A percentile compares a stretch with the other conserved stretches of the same genome.
These are phyloP conservation scores for Austroboletus niveus DNA, from an alignment of 1,284 basidiomycete genomes.

Conservation along the genomic window DNA sequence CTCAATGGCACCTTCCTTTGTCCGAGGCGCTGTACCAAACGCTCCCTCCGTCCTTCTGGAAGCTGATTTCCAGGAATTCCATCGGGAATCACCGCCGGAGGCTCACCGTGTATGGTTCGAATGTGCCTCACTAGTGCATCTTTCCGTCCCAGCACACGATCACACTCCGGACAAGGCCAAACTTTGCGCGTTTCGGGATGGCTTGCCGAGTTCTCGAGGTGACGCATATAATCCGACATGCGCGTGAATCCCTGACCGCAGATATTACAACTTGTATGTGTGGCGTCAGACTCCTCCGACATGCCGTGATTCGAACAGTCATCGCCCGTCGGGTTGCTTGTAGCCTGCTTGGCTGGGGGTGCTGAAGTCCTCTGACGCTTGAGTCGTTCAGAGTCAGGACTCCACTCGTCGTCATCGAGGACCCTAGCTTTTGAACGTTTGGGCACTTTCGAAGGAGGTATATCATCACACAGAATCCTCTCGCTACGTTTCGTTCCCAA, in stretches of 20 bases:
- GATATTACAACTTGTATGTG: constrained; percentile 7
- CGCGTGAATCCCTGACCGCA: constrained; percentile 25
- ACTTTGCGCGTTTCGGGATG: constrained; percentile 28
- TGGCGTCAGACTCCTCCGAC: neutral
- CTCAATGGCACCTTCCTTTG: constrained; percentile 7
- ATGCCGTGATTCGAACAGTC: neutral
- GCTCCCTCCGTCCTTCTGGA: neutral
- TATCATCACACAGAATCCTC: constrained; percentile 1
- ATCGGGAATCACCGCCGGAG: neutral
- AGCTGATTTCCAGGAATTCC: constrained; percentile 1
- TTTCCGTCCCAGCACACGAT: constrained; percentile 18
- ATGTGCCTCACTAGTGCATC: constrained; percentile 25
- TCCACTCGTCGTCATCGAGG: constrained; percentile 30
- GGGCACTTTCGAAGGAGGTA: neutral
- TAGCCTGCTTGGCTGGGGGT: neutral
- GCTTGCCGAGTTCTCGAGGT: constrained; percentile 23
- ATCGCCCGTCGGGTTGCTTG: neutral
- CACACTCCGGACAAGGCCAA: constrained; percentile 24
- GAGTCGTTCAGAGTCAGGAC: constrained; percentile 7
- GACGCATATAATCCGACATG: constrained; percentile 20
- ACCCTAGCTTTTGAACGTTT: constrained; percentile 15
- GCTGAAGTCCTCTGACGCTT: constrained; percentile 8
- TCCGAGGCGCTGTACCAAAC: constrained; percentile 1
- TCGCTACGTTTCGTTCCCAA: constrained; percentile 15
- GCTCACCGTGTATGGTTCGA: constrained; percentile 17